Conservation (phyloP, 2,329 filamentous ascomycete genomes). For the Pseudogymnoascus sp. region DNA sequence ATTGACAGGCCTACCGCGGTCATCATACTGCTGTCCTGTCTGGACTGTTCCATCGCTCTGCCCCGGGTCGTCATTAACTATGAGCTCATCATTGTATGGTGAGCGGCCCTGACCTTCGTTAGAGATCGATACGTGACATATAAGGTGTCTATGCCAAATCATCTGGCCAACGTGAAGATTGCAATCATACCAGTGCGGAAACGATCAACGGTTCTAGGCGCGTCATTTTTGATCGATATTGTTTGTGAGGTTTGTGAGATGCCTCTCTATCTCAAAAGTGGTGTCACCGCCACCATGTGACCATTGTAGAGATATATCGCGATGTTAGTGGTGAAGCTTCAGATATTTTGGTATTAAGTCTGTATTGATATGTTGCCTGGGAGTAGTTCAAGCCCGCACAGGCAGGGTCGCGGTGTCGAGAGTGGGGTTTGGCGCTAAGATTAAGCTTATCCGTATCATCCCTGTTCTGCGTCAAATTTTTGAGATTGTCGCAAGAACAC, state of each 20-base stretch:
- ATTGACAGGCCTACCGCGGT: conserved; percentile 26
- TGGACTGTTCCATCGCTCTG: background rate
- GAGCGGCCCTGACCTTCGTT: conserved; percentile 23
- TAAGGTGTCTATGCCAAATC: background rate
- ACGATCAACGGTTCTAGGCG: conserved; percentile 22
- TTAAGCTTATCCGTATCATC: conserved; percentile 11
- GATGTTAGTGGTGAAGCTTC: background rate
- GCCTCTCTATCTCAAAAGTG: background rate
- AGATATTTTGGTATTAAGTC: background rate
- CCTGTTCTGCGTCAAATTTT: conserved; percentile 9
- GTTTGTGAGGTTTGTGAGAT: background rate
- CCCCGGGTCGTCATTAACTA: conserved; percentile 13
- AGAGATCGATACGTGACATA: background rate
- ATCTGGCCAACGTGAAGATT: background rate
- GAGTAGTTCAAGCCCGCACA: background rate
- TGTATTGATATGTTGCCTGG: background rate
- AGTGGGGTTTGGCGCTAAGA: conserved; percentile 10
- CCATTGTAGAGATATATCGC: background rate
- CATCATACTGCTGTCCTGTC: conserved; percentile 24
- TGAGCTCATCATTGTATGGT: conserved; percentile 26
- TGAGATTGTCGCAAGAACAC: conserved; percentile 8
- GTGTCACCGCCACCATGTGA: background rate
- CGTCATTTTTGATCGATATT: conserved; percentile 14
- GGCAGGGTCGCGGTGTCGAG: background rate
- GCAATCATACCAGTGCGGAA: conserved; percentile 20